These are phyloP conservation scores for Aspergillus chevalieri DNA, from an alignment of 2,329 filamentous ascomycete genomes.

Conservation along the genomic window DNA sequence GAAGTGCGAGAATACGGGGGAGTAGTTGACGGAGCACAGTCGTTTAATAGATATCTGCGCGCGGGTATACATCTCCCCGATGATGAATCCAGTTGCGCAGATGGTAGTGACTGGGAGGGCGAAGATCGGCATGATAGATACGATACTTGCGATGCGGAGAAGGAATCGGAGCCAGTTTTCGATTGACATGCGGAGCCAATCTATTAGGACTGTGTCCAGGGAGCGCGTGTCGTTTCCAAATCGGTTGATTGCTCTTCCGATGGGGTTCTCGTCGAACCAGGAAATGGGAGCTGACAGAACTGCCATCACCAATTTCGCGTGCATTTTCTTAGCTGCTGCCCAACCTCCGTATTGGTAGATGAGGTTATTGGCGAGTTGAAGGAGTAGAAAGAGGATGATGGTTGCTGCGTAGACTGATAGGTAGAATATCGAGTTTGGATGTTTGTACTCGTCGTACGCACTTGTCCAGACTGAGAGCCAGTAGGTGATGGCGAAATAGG, in stretches of 20 bases:
- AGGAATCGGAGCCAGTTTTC: conserved; percentile 36
- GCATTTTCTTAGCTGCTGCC: conserved; percentile 50
- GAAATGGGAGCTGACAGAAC: conserved; percentile 51
- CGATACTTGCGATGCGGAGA: conserved; percentile 45
- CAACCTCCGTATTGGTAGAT: conserved; percentile 52
- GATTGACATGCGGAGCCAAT: conserved; percentile 36
- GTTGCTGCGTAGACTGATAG: conserved; percentile 48
- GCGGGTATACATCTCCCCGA: conserved; percentile 49
- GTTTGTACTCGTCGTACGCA: conserved; percentile 13
- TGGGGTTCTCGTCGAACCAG: conserved; percentile 52
- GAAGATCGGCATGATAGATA: conserved; percentile 49
- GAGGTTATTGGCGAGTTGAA: conserved; percentile 19
- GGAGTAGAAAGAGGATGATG: conserved; percentile 29
- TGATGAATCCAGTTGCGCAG: conserved; percentile 41
- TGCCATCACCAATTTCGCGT: conserved; percentile 48
- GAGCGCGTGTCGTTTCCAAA: conserved; percentile 55
- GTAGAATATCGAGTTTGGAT: conserved; percentile 38
- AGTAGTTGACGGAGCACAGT: conserved; percentile 44
- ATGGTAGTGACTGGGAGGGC: conserved; percentile 44
- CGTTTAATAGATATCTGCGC: conserved; percentile 45
- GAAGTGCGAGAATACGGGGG: conserved; percentile 54
- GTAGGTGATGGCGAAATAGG: conserved; percentile 23
- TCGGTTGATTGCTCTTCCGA: conserved; percentile 42
- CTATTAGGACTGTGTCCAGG: conserved; percentile 45
- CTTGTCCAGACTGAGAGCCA: conserved; percentile 26